A percentile compares a stretch with the other conserved stretches of the same genome.
These are phyloP conservation scores for Ascobolus immersus DNA, from an alignment of 495 filamentous ascomycete genomes.

Conservation along the genomic window DNA sequence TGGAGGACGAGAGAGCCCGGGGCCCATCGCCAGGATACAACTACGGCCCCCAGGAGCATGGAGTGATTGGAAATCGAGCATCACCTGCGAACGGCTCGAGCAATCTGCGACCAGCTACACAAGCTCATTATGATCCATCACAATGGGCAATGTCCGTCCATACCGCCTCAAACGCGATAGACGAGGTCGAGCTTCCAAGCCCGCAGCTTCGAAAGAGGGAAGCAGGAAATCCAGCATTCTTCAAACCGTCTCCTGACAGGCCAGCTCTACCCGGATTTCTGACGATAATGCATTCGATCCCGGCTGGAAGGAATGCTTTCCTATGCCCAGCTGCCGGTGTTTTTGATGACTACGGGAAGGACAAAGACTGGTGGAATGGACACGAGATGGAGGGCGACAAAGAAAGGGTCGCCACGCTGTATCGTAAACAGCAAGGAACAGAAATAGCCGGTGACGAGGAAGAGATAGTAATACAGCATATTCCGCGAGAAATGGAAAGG, in stretches of 20 bases:
- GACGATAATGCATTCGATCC: slow-evolving; percentile 64
- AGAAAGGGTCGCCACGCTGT: slow-evolving; percentile 30
- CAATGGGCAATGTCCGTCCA: slow-evolving; percentile 54
- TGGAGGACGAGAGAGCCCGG: slow-evolving; percentile 24
- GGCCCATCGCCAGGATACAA: slow-evolving; percentile 13
- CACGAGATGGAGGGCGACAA: slow-evolving; percentile 31
- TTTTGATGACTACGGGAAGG: slow-evolving; percentile 37
- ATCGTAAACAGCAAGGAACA: slow-evolving; percentile 20
- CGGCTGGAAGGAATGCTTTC: slow-evolving; percentile 50
- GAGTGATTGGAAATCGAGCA: slow-evolving; percentile 21
- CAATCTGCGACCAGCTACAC: slow-evolving; percentile 49
- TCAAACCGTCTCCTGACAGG: slow-evolving; percentile 34
- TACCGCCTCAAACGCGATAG: slow-evolving; percentile 29
- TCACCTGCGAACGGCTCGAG: slow-evolving; percentile 18
- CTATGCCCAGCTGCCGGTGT: slow-evolving; percentile 26
- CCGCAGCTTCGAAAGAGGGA: slow-evolving; percentile 34
- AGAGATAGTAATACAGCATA: no score
- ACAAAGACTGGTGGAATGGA: slow-evolving; percentile 72
- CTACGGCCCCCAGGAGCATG: slow-evolving; percentile 27
- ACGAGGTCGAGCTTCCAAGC: slow-evolving; percentile 31
- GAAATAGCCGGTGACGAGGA: slow-evolving; percentile 24
- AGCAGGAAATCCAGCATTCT: slow-evolving; percentile 37
- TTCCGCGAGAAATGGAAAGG: slow-evolving; percentile 25
- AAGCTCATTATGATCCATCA: slow-evolving; percentile 40
- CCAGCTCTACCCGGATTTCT: slow-evolving; percentile 42